phyloP scores from a whole-genome alignment of 225 moss, liverwort and hornwort genomes.

The Ulota crispa region DNA sequence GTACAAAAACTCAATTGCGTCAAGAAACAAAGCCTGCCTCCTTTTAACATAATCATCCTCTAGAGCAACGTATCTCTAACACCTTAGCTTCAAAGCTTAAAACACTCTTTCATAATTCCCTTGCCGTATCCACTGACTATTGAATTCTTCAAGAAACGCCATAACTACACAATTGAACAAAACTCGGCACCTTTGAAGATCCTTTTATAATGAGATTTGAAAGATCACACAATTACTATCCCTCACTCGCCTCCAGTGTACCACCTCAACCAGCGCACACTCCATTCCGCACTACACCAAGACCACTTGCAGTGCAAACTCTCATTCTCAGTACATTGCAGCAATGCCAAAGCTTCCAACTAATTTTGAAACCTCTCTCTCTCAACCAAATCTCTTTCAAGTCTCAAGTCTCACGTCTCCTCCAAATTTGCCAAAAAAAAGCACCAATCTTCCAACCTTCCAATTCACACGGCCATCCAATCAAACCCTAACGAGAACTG shows the following conservation, averaged over 20 bases:
- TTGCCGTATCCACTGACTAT: slow-evolving; percentile 17
- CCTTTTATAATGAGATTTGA: slow-evolving; percentile 17
- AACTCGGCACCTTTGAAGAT: not conserved
- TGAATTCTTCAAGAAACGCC: slow-evolving; percentile 1
- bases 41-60: slow-evolving; percentile 24
- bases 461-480: not conserved
- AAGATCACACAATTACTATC: not conserved
- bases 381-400: not conserved
- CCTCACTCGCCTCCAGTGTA: not conserved
- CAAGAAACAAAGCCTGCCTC: slow-evolving; percentile 11
- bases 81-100: not conserved
- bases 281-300: slow-evolving; percentile 1
- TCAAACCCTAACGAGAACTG: slow-evolving; percentile 11
- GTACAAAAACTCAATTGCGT: not conserved
- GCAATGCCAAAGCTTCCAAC: slow-evolving; percentile 26
- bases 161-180: slow-evolving; percentile 10
- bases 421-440: not conserved
- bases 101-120: slow-evolving; percentile 16
- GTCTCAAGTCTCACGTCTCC: not conserved
- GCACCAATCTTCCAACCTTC: not conserved
- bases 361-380: not conserved
- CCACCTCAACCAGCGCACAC: slow-evolving; percentile 3
- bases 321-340: not conserved
- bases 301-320: not conserved
- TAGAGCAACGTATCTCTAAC: not conserved